Conservation (phyloP, 1,284 basidiomycete genomes). For the Crucibulum cyathiforme region DNA sequence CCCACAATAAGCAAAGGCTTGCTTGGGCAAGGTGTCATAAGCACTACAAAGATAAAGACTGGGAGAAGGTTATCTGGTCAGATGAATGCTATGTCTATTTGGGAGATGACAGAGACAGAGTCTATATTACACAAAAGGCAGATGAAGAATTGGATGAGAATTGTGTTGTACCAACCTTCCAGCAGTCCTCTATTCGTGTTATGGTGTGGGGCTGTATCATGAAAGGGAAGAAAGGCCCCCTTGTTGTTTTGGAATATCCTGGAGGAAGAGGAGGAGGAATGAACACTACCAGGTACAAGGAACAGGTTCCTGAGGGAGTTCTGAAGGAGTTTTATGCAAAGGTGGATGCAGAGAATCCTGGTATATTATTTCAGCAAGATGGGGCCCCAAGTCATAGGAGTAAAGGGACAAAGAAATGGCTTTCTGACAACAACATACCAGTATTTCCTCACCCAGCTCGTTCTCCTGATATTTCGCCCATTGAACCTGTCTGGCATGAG, state of each 20-base stretch:
- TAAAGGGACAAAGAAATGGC: neutral
- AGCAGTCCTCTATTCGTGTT: neutral
- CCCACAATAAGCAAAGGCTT: neutral
- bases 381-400: neutral
- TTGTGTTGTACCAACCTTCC: neutral
- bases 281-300: neutral
- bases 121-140: slow-evolving; percentile 2
- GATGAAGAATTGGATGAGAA: neutral
- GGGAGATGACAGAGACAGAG: slow-evolving; percentile 7
- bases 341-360: neutral
- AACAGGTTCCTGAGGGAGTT: neutral
- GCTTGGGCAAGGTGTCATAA: slow-evolving; percentile 1
- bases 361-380: slow-evolving; percentile 1
- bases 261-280: neutral
- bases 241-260: neutral
- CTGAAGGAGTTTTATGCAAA: neutral
- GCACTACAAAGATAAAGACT: slow-evolving; percentile 1
- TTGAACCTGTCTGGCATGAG: neutral
- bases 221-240: neutral
- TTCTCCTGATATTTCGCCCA: neutral
- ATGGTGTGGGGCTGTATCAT: neutral
- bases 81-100: slow-evolving; percentile 18
- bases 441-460: neutral
- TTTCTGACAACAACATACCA: neutral
- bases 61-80: slow-evolving; percentile 13